Base-by-base conservation (phyloP, 2,329 filamentous ascomycete species). In the Penicillium sp. region DNA sequence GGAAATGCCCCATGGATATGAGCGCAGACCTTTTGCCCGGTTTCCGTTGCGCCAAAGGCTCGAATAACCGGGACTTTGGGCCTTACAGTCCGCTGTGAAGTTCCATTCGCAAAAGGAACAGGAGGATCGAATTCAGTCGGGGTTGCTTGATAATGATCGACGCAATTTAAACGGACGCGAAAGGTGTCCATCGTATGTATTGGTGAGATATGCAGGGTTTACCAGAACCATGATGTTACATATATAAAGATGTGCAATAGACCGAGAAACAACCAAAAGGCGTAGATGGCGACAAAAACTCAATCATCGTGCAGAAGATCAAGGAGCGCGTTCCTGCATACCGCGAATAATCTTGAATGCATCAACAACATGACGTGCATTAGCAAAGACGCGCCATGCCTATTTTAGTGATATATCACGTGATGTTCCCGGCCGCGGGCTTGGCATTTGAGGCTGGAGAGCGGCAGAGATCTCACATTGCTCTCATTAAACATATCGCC, bases 1-100 rank as follows among this genome's bases (percentile, higher is more conserved):
- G 94, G 94, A 66, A 99, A 92, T 21, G 90, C 91, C 59, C 95
- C 94, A 73, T 97, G 94, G 56, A 99, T 85, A 76, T 99, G 94
- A 28, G 90, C 90, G 75, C 94, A 97, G 16, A 97, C 91, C 69
- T 95, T 97, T 74, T 97, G 92, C 0, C 94, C 94, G 0, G 91
- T 94, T 70, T 96, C 91, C 0, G 93, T 97, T 3, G 91, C 87
- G 0, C 94, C 94, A 74, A 97, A 99, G 11, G 95, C 83, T 62
- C 94, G 85, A 59, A 99, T 86, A 11, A 97, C 84, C 0, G 94
- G 93, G 0, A 97, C 85, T 62, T 85, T 88, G 9, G 89, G 87
- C 33, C 84, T 82, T 59, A 84, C 85, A 60, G 80, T 77, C 59
- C 82, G 74, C 65, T 86, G 81, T 20, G 81, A 83, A 48, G 77